Evolutionary conservation across 805 yeast genomes (phyloP), one percentile per base, ranked within the genome.

Genomic region (Metschnikowia baotianmanensis): DNA sequence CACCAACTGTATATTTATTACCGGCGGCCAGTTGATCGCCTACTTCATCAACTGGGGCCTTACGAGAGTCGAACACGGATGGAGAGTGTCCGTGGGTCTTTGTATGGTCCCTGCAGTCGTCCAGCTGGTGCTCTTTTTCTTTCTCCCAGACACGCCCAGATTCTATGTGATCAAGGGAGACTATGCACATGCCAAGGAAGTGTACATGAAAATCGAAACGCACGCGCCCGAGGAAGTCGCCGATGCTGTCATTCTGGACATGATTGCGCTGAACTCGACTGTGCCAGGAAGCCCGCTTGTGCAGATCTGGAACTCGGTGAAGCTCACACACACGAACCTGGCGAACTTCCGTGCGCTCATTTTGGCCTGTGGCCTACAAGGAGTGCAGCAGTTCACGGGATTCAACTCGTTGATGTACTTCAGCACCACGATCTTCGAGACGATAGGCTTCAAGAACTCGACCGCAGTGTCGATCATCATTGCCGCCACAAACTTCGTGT

Each of bases 341-440:
- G 82, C 95, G 1, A 90, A 91, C 63, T 78, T 87, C 46, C 80
- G 98, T 57, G 98, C 96, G 5, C 74, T 93, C 47, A 70, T 90
- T 24, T 80, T 91, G 56, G 93, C 91, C 9, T 89, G 96, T 71
- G 96, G 95, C 24, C 67, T 91, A 50, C 98, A 93, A 67, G 96
- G 95, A 43, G 84, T 93, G 56, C 98, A 91, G 70, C 99, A 91
- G 67, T 88, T 91, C 55, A 85, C 96, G 13, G 98, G 98, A 51
- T 91, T 91, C 78, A 93, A 91, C 67, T 87, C 97, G 6, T 76
- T 91, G 55, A 86, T 91, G 96, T 91, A 93, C 69, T 91, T 90
- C 65, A 84, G 95, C 35, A 82, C 95, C 26, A 90, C 97, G 2
- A 84, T 93, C 51, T 93, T 93, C 58, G 82, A 89, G 62, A 80